Percentiles rank a stretch among this genome's conserved stretches.
Conservation (phyloP, 768 basidiomycete species). For the Serendipita indica region DNA sequence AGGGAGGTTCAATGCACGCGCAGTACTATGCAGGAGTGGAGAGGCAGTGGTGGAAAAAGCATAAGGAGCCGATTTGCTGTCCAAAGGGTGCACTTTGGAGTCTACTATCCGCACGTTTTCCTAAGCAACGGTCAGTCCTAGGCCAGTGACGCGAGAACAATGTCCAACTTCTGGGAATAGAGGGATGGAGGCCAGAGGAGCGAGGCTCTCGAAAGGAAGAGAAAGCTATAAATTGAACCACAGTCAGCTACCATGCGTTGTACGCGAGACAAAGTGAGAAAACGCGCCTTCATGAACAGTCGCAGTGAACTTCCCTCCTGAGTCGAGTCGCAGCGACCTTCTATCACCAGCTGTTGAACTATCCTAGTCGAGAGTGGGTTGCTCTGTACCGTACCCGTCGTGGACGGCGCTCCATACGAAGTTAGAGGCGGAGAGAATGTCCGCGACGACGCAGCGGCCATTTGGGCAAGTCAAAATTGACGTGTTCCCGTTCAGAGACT, state of each 20-base stretch:
- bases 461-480: no score
- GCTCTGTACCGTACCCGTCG: neutral
- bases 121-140: constrained; percentile 22
- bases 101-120: constrained; percentile 62
- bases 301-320: neutral
- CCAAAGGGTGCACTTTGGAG: constrained; percentile 63
- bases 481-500: no score
- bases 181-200: neutral
- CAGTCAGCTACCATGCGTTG: neutral
- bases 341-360: constrained; percentile 8
- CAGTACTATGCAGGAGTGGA: constrained; percentile 53
- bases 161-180: constrained; percentile 5
- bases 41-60: constrained; percentile 49
- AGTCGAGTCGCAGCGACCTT: neutral
- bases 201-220: constrained; percentile 2
- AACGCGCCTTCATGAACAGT: constrained; percentile 9
- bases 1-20: constrained; percentile 51
- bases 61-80: constrained; percentile 55
- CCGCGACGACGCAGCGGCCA: constrained; percentile 7
- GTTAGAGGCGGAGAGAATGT: constrained; percentile 5
- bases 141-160: neutral
- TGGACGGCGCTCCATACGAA: constrained; percentile 4
- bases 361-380: neutral
- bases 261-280: neutral
- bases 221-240: neutral